Conservation (phyloP, 192 early-diverging fungal species). For the Coemansia sp. region DNA sequence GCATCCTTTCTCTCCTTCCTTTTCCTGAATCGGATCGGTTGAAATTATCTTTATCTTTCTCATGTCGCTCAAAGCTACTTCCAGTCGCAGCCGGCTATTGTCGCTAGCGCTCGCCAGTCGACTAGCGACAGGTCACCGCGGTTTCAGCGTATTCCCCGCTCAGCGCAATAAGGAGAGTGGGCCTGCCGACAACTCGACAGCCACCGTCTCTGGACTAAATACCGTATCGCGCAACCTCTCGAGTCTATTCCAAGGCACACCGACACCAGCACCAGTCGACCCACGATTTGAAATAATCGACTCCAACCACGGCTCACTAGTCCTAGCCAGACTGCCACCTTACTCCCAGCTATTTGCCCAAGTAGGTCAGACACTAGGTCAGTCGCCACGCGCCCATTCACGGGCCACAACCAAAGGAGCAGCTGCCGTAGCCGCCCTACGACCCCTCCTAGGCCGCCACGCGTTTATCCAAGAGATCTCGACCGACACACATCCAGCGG, state of each 20-base stretch:
- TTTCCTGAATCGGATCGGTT: neutral
- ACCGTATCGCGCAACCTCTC: constrained; percentile 14
- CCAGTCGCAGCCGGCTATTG: neutral
- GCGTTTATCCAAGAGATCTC: constrained; percentile 48
- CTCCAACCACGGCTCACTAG: constrained; percentile 24
- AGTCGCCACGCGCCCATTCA: constrained; percentile 17
- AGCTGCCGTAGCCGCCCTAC: constrained; percentile 23
- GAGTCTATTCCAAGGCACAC: constrained; percentile 22
- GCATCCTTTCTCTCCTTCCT: neutral
- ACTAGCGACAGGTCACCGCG: neutral
- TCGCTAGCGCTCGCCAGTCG: neutral
- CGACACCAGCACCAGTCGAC: constrained; percentile 33
- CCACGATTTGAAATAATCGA: constrained; percentile 37
- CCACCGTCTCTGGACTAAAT: neutral
- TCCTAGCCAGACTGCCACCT: constrained; percentile 39
- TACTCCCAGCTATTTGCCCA: constrained; percentile 40
- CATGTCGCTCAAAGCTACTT: neutral
- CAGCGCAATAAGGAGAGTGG: neutral
- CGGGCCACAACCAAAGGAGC: constrained; percentile 22
- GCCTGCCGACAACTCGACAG: neutral
- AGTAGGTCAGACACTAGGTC: constrained; percentile 38
- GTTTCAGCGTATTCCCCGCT: constrained; percentile 9
- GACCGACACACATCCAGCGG: constrained; percentile 59
- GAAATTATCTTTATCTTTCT: neutral
- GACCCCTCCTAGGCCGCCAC: constrained; percentile 38